A percentile compares a stretch with the other conserved stretches of the same genome.
Evolutionary conservation across 805 yeast species (phyloP).

Genomic region (Suhomyces vadensis): DNA sequence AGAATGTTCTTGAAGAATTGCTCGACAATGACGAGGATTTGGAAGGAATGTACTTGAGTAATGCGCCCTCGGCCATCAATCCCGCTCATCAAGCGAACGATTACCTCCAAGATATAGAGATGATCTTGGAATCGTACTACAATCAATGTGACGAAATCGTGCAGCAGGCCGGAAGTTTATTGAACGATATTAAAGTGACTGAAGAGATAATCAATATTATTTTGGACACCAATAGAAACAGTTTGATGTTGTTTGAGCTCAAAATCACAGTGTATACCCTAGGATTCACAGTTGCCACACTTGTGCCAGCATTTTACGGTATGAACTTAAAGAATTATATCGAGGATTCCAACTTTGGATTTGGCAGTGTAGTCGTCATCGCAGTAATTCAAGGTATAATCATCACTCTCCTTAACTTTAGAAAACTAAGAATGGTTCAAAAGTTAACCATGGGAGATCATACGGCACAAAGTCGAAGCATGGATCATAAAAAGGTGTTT

Average conservation of each 20-base stretch:
- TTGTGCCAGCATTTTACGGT: constrained; percentile 86
- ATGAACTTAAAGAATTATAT: constrained; percentile 80
- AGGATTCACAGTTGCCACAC: constrained; percentile 82
- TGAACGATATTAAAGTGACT: constrained; percentile 82
- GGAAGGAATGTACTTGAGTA: constrained; percentile 65
- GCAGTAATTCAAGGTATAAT: constrained; percentile 55
- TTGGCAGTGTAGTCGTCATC: constrained; percentile 53
- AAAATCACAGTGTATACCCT: constrained; percentile 81
- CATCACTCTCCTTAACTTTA: constrained; percentile 58
- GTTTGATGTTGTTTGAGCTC: constrained; percentile 82
- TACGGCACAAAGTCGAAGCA: constrained; percentile 15
- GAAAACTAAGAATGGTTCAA: constrained; percentile 60
- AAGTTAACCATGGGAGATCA: constrained; percentile 52
- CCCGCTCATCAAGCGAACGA: constrained; percentile 35
- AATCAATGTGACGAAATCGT: constrained; percentile 92
- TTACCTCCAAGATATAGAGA: constrained; percentile 71
- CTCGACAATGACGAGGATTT: constrained; percentile 86
- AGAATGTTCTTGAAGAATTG: constrained; percentile 80
- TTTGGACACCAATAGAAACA: constrained; percentile 86
- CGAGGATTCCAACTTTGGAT: constrained; percentile 67
- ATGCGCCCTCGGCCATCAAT: background rate
- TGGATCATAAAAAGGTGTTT: constrained; percentile 21
- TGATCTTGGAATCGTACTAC: constrained; percentile 84
- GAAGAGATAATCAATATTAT: constrained; percentile 92
- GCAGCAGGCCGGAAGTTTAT: constrained; percentile 81